Conservation (phyloP, 78 protist genomes). For the Polysphondylium violaceum region DNA sequence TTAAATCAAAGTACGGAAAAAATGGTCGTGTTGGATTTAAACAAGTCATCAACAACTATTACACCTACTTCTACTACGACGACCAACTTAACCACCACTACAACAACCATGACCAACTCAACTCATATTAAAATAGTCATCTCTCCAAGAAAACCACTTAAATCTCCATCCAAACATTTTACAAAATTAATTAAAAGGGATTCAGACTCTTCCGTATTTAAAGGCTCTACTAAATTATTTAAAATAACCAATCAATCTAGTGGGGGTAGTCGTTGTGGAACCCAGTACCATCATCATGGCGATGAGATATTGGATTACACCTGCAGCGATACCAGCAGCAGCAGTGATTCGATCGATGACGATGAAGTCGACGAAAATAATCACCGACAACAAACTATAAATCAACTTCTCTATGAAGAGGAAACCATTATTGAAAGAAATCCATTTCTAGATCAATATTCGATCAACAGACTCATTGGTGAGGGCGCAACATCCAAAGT, state of each 20-base stretch:
- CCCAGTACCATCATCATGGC: too few relatives aligned
- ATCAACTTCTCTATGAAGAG: not conserved
- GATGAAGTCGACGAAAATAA: not conserved
- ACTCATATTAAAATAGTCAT: not conserved
- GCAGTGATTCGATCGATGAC: not conserved
- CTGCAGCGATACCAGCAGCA: not conserved
- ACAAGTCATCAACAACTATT: too few relatives aligned
- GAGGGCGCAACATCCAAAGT: conserved; percentile 51
- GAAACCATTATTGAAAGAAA: conserved; percentile 6
- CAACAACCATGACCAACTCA: too few relatives aligned
- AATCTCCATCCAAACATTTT: conserved; percentile 27
- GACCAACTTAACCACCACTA: too few relatives aligned
- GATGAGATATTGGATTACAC: conserved; percentile 30
- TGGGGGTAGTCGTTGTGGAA: not conserved
- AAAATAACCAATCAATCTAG: not conserved
- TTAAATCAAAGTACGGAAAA: too few relatives aligned
- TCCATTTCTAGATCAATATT: conserved; percentile 25
- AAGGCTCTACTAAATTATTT: not conserved
- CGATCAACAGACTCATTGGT: not conserved
- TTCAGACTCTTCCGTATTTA: conserved; percentile 21
- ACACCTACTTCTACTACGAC: too few relatives aligned
- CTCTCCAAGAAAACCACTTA: conserved; percentile 24
- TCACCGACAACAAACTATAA: not conserved
- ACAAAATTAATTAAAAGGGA: conserved; percentile 48
- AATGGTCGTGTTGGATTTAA: too few relatives aligned